phyloP scores from a whole-genome alignment of 345 rosid species.

The Zanthoxylum bungeanum region DNA sequence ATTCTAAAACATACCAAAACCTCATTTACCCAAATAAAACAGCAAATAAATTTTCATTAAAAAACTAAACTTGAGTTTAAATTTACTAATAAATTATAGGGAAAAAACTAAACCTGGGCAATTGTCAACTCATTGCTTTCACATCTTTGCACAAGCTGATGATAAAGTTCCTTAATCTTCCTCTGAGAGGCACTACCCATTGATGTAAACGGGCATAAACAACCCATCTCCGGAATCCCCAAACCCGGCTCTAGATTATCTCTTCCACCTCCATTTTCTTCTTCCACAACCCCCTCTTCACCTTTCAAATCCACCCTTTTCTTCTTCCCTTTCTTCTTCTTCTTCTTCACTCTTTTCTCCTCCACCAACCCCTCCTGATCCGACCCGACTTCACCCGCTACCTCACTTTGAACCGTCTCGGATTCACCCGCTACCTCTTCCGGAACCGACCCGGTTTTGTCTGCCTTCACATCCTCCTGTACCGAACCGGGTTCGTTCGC shows the following conservation, averaged over 20 bases:
- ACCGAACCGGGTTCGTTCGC: no score
- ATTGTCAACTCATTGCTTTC: constrained; percentile 66
- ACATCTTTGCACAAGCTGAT: constrained; percentile 70
- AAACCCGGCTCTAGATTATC: no score
- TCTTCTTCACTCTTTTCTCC: constrained; percentile 58
- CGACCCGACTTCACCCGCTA: neutral
- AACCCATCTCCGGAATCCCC: constrained; percentile 60
- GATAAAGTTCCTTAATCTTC: constrained; percentile 89
- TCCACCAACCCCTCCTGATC: constrained; percentile 31
- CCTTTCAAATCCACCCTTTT: constrained; percentile 23
- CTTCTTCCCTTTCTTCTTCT: constrained; percentile 22
- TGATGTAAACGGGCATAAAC: constrained; percentile 79
- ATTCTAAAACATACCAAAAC: constrained; percentile 1
- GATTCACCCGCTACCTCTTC: no score
- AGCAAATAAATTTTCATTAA: neutral
- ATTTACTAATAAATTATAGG: no score
- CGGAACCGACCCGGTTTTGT: neutral
- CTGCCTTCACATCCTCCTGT: no score
- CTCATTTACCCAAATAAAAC: neutral
- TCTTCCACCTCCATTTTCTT: constrained; percentile 24
- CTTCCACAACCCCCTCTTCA: no score
- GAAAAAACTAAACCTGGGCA: constrained; percentile 74
- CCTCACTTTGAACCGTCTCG: no score
- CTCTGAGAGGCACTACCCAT: constrained; percentile 86
- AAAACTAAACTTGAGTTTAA: neutral